A percentile compares a stretch with the other conserved stretches of the same genome.
Evolutionary conservation across 805 yeast species (phyloP).

Genomic region (Metschnikowia arizonensis): DNA sequence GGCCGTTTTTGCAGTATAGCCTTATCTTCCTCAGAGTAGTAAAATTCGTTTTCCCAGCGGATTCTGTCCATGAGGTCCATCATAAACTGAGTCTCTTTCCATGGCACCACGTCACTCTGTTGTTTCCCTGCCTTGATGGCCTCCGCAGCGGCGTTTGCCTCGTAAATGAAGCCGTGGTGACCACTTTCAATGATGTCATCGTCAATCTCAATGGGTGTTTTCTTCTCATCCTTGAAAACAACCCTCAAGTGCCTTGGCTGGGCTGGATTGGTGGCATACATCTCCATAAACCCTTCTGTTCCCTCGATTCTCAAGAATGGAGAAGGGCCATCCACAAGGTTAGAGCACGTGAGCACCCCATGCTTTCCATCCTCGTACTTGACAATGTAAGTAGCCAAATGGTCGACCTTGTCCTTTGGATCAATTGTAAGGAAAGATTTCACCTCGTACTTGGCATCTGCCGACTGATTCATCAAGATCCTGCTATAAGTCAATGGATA

Average conservation of each 20-base stretch:
- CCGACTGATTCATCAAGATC: conserved; percentile 33
- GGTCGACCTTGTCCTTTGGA: conserved; percentile 39
- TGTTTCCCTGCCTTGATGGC: conserved; percentile 38
- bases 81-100: conserved; percentile 44
- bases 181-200: conserved; percentile 28
- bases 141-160: conserved; percentile 51
- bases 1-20: neutral
- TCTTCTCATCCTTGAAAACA: conserved; percentile 24
- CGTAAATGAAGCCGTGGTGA: conserved; percentile 50
- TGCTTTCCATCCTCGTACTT: conserved; percentile 39
- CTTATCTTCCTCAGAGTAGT: conserved; percentile 37
- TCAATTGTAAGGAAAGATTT: conserved; percentile 35
- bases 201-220: conserved; percentile 24
- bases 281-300: conserved; percentile 28
- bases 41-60: conserved; percentile 42
- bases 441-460: conserved; percentile 21
- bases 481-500: conserved; percentile 48
- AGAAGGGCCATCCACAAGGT: conserved; percentile 23
- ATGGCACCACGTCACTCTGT: conserved; percentile 36
- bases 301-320: conserved; percentile 35
- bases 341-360: conserved; percentile 34
- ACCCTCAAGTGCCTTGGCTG: conserved; percentile 30
- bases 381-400: conserved; percentile 34
- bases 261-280: conserved; percentile 33
- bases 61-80: conserved; percentile 47